Percentiles rank a stretch among this genome's conserved stretches.
phyloP scores from a whole-genome alignment of 169 alveolate genomes.

The Besnoitia besnoiti region DNA sequence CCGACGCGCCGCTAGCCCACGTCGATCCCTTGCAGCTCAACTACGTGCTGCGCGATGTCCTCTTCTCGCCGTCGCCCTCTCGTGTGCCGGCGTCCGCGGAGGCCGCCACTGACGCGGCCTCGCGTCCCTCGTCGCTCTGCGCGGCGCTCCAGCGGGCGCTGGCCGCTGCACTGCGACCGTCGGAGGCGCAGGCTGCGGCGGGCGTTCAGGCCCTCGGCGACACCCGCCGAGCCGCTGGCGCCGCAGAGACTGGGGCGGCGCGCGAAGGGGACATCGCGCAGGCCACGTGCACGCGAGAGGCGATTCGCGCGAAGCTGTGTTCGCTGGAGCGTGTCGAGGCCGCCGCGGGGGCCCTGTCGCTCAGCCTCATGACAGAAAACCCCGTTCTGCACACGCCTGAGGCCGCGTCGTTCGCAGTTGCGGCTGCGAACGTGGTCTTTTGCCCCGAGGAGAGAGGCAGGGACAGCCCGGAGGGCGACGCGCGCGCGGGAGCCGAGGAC shows the following conservation, averaged over 20 bases:
- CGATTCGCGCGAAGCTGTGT: not conserved
- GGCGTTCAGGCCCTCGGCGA: too few relatives aligned
- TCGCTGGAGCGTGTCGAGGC: not conserved
- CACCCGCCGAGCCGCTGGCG: too few relatives aligned
- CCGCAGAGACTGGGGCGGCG: too few relatives aligned
- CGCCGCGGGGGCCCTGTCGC: not conserved
- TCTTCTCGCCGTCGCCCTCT: not conserved
- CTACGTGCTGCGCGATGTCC: slow-evolving; percentile 36
- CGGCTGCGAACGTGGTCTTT: too few relatives aligned
- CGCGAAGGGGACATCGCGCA: too few relatives aligned
- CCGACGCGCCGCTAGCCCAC: slow-evolving; percentile 56
- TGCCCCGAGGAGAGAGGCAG: not conserved
- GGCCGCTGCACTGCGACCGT: not conserved
- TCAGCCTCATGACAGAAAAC: not conserved
- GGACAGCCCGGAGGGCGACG: not conserved
- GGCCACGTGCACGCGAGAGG: not conserved
- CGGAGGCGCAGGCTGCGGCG: too few relatives aligned
- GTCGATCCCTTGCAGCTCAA: slow-evolving; percentile 54
- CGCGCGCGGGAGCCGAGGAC: not conserved
- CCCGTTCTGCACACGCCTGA: not conserved
- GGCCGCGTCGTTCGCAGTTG: not conserved
- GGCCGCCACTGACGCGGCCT: not conserved
- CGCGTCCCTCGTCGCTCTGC: not conserved
- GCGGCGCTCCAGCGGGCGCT: not conserved
- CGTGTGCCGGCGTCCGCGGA: too few relatives aligned